phyloP scores from a whole-genome alignment of 306 rosid genomes.

The Trifolium fragiferum region DNA sequence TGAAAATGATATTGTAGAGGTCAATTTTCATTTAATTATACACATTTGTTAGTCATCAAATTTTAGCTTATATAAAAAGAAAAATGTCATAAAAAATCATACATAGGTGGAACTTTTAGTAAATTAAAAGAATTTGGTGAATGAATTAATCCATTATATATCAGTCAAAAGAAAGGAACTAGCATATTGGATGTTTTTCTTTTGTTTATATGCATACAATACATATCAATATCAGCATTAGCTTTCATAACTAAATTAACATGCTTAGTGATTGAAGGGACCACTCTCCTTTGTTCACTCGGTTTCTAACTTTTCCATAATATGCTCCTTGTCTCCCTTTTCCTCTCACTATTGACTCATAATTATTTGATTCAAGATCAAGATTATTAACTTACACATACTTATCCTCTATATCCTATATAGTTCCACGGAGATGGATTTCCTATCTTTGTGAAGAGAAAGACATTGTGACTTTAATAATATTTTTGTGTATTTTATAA shows the following conservation, averaged over 20 bases:
- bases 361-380: constrained; percentile 42
- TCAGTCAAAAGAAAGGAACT: constrained; percentile 49
- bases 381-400: constrained; percentile 26
- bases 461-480: no score
- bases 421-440: constrained; percentile 7
- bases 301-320: constrained; percentile 59
- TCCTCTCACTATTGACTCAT: constrained; percentile 52
- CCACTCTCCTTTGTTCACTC: constrained; percentile 50
- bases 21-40: no score
- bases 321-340: constrained; percentile 71
- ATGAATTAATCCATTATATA: constrained; percentile 41
- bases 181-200: constrained; percentile 40
- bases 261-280: constrained; percentile 72
- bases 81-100: background rate
- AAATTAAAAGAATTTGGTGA: constrained; percentile 45
- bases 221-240: constrained; percentile 45
- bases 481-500: no score
- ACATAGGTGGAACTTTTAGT: background rate
- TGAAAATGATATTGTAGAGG: no score
- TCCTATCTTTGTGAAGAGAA: no score
- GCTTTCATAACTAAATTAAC: constrained; percentile 53
- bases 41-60: no score
- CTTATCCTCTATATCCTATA: constrained; percentile 15
- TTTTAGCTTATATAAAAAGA: background rate
- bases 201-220: constrained; percentile 37